Evolutionary conservation across 1,284 basidiomycete genomes (phyloP).

Genomic region (Sporisorium exsertum): DNA sequence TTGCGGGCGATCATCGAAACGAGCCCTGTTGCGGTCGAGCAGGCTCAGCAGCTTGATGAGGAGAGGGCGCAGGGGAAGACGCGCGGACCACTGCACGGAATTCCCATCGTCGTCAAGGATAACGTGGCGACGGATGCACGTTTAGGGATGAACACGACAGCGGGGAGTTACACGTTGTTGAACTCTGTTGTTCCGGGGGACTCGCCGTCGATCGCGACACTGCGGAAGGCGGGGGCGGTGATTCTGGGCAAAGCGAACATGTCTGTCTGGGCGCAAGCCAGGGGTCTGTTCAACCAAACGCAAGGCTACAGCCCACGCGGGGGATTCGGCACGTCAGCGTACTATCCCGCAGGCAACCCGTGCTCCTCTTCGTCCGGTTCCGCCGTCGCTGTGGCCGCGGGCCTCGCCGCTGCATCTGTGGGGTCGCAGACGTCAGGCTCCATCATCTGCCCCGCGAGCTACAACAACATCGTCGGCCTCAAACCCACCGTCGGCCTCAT

Average conservation of each 20-base stretch:
- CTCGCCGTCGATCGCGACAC: conserved; percentile 75
- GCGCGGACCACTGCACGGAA: conserved; percentile 77
- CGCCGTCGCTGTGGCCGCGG: conserved; percentile 76
- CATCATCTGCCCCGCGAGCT: conserved; percentile 47
- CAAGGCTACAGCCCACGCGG: conserved; percentile 78
- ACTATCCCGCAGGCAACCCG: conserved; percentile 76
- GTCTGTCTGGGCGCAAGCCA: conserved; percentile 70
- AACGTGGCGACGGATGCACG: conserved; percentile 76
- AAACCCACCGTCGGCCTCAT: conserved; percentile 50
- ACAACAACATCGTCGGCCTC: conserved; percentile 52
- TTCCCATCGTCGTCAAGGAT: conserved; percentile 79
- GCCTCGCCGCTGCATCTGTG: conserved; percentile 75
- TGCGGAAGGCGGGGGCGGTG: conserved; percentile 78
- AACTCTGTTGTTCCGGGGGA: conserved; percentile 75
- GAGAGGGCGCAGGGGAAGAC: conserved; percentile 73
- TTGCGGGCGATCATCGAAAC: conserved; percentile 77
- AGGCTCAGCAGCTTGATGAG: conserved; percentile 71
- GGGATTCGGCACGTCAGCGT: conserved; percentile 76
- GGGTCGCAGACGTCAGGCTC: conserved; percentile 74
- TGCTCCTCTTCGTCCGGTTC: conserved; percentile 78
- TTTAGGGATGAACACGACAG: conserved; percentile 76
- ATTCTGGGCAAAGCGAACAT: conserved; percentile 73
- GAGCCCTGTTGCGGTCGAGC: conserved; percentile 75
- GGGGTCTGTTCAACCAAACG: conserved; percentile 72
- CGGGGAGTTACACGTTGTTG: conserved; percentile 72